These are phyloP conservation scores for Didymella pomorum DNA, from an alignment of 2,329 filamentous ascomycete species.

Conservation along the genomic window DNA sequence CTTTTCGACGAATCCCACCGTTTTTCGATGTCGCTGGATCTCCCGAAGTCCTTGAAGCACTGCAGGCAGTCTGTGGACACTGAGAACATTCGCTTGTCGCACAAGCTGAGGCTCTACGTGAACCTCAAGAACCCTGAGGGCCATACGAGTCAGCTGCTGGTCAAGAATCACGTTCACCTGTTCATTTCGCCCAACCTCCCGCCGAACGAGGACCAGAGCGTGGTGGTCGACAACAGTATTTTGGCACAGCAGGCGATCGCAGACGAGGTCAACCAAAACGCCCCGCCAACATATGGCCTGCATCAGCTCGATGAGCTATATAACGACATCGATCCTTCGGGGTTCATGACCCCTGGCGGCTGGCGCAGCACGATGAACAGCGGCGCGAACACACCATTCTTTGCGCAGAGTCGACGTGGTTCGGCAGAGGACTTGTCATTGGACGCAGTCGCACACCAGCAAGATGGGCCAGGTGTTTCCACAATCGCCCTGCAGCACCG, in stretches of 20 bases:
- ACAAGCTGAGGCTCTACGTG: slow-evolving; percentile 91
- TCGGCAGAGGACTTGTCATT: slow-evolving; percentile 82
- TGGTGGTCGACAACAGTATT: slow-evolving; percentile 57
- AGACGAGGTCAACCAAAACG: slow-evolving; percentile 68
- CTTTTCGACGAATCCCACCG: slow-evolving; percentile 65
- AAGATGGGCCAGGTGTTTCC: slow-evolving; percentile 56
- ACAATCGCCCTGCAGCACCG: slow-evolving; percentile 75
- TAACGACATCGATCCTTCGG: slow-evolving; percentile 80
- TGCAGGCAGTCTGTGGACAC: slow-evolving; percentile 92
- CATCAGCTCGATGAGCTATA: slow-evolving; percentile 91
- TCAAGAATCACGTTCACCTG: slow-evolving; percentile 87
- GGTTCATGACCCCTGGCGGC: slow-evolving; percentile 79
- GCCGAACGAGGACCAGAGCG: slow-evolving; percentile 84
- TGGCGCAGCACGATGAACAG: slow-evolving; percentile 63
- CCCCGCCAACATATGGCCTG: slow-evolving; percentile 91
- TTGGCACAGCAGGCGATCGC: slow-evolving; percentile 55
- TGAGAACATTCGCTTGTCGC: slow-evolving; percentile 87
- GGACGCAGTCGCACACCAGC: slow-evolving; percentile 44
- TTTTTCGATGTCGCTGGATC: slow-evolving; percentile 66
- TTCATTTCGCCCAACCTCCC: slow-evolving; percentile 96
- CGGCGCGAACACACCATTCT: slow-evolving; percentile 77
- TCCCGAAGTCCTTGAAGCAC: slow-evolving; percentile 81
- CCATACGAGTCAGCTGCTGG: slow-evolving; percentile 90
- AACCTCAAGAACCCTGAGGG: slow-evolving; percentile 94
- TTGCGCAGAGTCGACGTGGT: slow-evolving; percentile 72